phyloP scores from a whole-genome alignment of 2,329 filamentous ascomycete species.

The Xylariaceae sp. region DNA sequence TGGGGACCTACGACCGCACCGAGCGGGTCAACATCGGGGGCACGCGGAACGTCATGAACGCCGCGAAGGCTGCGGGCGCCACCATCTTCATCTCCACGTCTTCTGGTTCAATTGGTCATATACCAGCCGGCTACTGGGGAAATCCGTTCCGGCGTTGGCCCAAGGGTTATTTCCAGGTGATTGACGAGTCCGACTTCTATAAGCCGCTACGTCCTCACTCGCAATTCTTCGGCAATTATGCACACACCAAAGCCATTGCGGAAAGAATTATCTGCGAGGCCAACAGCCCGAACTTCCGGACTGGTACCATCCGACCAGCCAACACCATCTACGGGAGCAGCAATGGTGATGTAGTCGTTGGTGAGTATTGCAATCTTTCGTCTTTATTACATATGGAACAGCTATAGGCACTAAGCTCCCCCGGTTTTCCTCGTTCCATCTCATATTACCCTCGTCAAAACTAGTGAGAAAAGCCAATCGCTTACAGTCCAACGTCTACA shows the following conservation, averaged over 20 bases:
- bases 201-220: slow-evolving; percentile 46
- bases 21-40: slow-evolving; percentile 56
- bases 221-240: slow-evolving; percentile 54
- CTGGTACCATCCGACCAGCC: slow-evolving; percentile 60
- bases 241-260: slow-evolving; percentile 53
- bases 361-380: slow-evolving; percentile 16
- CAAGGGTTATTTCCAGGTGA: slow-evolving; percentile 47
- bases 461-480: neutral
- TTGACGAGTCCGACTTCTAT: slow-evolving; percentile 51
- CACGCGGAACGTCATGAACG: slow-evolving; percentile 52
- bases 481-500: slow-evolving; percentile 15
- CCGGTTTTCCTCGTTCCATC: neutral
- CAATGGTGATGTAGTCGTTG: slow-evolving; percentile 51
- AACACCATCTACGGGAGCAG: slow-evolving; percentile 47
- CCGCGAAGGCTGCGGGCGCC: slow-evolving; percentile 50
- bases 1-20: slow-evolving; percentile 47
- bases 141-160: slow-evolving; percentile 49
- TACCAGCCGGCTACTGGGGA: slow-evolving; percentile 47
- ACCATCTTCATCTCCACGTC: slow-evolving; percentile 55
- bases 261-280: slow-evolving; percentile 51
- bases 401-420: too few relatives aligned
- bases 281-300: slow-evolving; percentile 51
- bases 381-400: neutral
- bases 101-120: slow-evolving; percentile 52
- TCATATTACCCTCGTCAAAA: neutral